Base-by-base conservation (phyloP, 495 filamentous ascomycete species). In the Podospora bellae-mahoneyi region DNA sequence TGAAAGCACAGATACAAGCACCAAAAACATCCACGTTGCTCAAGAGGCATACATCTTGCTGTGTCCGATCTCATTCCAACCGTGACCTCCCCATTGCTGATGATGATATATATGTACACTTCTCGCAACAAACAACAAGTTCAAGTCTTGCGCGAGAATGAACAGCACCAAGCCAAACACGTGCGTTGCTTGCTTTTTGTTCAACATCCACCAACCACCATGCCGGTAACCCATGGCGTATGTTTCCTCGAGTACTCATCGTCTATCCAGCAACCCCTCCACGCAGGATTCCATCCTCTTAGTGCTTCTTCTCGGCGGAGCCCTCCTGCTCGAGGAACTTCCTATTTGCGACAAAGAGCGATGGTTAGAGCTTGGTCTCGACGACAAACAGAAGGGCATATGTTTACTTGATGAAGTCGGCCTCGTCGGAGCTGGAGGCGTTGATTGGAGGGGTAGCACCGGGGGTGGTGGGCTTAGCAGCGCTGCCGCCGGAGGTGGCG, bases 331-430 rank as follows among this genome's bases (percentile, higher is more conserved):
- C 90, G 72, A 95, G 71, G 79, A 94, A 95, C 66, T 94, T 89
- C 85, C 92, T 95, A 65, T 74, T 48, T 48, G 39, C 39, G 39
- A 16, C 2, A 19, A 59, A 64, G 26, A 64, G 67, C 60, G 30
- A 48, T 65, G 54, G 53, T n/a, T 54, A 53, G 10, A 62, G 4
- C 59, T 66, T 30, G 54, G n/a, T 27, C 13, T 26, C n/a, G 26
- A 55, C 16, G 57, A 39, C 23, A 64, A 27, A 28, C 64, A 64
- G 62, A 69, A 30, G 70, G 48, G 62, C 20, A 23, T 44, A 54
- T 44, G 44, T 91, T 78, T 87, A 98, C 94, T 96, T 92, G 85
- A 99, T 95, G 83, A 97, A 99, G 73, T 89, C 89, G 84, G 96
- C 93, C 86, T 99, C 94, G 77, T 97, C 94, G 77, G 92, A 90